Base-by-base conservation (phyloP, 176 grass and related monocot genomes). In the Musa acuminata region DNA sequence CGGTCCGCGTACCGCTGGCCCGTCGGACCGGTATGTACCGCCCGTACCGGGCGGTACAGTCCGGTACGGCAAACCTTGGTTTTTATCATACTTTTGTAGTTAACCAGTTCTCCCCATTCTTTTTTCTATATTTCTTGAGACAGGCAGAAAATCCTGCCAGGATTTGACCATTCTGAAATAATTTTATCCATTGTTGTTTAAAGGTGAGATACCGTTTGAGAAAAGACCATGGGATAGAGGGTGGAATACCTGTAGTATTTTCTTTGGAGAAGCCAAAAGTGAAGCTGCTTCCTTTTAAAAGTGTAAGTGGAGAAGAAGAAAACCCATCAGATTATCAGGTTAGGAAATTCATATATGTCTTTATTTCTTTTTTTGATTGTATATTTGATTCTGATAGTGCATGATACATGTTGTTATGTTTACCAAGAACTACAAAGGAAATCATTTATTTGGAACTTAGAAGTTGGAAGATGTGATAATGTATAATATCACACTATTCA, bases 241-340 rank as follows among this genome's bases (percentile, higher is more conserved):
- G 90, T 62, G 94, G 94, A 72, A 85, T 98, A 83, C 86, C 90
- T 13, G 70, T 98, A 73, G 90, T 93, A 70, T 98, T 98, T 85
- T 91, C 88, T 11, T 57, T 93, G 50, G 88, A 98, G 77, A 98
- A 98, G 76, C 94, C 90, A 51, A 98, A 98, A 64, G 90, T 84
- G 72, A 98, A 98, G 80, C 80, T 98, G 55, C 90, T 98, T 87
- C 95, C 95, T 58, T 98, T 98, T 87, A 81, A 93, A 91, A 77
- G 81, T 82, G 82, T 76, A 67, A 91, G 48, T 13, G 58, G 84
- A 85, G 88, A 93, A 80, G 95, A 93, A 79, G 90, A 93, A 93
- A 91, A 87, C 82, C 95, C 90, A 66, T 88, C 85, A 79, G 95
- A 93, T 85, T 98, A 99, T 82, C 95, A 99, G 88, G 95, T 94